phyloP scores from a whole-genome alignment of 2,329 filamentous ascomycete genomes.

The Claviceps maximensis region DNA sequence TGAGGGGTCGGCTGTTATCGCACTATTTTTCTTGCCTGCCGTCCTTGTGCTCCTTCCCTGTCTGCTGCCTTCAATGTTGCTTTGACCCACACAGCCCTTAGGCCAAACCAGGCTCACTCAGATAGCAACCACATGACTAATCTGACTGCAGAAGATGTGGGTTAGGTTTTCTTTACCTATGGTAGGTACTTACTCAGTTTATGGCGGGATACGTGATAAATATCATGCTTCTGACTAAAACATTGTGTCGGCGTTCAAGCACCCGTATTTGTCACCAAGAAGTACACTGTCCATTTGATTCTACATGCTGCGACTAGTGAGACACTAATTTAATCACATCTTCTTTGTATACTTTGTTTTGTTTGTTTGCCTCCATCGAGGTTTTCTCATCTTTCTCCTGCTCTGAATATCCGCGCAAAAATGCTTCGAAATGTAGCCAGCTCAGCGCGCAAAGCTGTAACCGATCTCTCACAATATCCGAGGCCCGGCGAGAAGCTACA shows the following conservation, averaged over 20 bases:
- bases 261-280: neutral
- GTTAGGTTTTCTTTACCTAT: neutral
- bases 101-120: no score
- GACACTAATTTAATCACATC: neutral
- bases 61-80: neutral
- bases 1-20: neutral
- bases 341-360: neutral
- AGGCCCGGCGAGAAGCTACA: slow-evolving; percentile 75
- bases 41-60: neutral
- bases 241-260: neutral
- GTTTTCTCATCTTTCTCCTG: neutral
- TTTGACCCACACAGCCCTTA: neutral
- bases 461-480: slow-evolving; percentile 63
- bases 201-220: neutral
- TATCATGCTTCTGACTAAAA: neutral
- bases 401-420: slow-evolving; percentile 6
- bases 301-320: neutral
- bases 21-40: neutral
- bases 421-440: slow-evolving; percentile 43
- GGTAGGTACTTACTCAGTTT: neutral
- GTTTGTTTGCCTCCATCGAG: neutral
- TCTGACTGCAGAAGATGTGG: neutral
- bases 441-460: slow-evolving; percentile 50
- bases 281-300: neutral
- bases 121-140: neutral